Base-by-base conservation (phyloP, 805 yeast genomes). In the Blastobotrys terrestris region DNA sequence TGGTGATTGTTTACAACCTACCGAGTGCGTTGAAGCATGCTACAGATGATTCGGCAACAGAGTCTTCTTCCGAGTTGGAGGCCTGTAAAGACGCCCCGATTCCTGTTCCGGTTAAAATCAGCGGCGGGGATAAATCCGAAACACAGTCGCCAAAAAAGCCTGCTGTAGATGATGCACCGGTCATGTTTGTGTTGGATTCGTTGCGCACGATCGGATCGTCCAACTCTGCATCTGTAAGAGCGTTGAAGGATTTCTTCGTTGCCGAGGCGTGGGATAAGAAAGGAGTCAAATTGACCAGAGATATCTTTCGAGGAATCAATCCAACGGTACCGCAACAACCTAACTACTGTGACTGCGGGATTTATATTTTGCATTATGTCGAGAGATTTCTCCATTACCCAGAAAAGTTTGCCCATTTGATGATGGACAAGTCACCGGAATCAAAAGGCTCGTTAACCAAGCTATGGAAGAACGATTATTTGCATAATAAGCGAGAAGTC, bases 341-440 rank as follows among this genome's bases (percentile, higher is more conserved):
- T 31, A 94, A 94, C 65, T 82, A 84, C 69, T 87, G 90, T 64
- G 99, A 94, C 66, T 94, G 99, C 71, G 99, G 99, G 1, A 80
- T 94, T 18, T 97, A 87, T 69, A 87, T 92, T 1, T 84, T 94
- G 14, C 84, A 84, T 59, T 62, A 58, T 46, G 62, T 65, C 26
- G 70, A 68, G 48, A 51, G 52, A 46, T 68, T 67, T 53, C 51
- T 69, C 40, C 19, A 53, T 11, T 52, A 53, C 14, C 71, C 72
- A 11, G 59, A 56, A 11, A 57, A 54, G 52, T 60, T 65, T 51
- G 52, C 57, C 1, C 41, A 43, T 31, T 46, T 50, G 5, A 46
- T 61, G 53, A 47, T 55, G 8, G 54, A 46, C 20, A 51, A 47
- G 4, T 13, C 16, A 8, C 18, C 42, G 2, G 43, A 47, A 21